Conservation (phyloP, 768 basidiomycete species). For the Tricholoma flavovirens region DNA sequence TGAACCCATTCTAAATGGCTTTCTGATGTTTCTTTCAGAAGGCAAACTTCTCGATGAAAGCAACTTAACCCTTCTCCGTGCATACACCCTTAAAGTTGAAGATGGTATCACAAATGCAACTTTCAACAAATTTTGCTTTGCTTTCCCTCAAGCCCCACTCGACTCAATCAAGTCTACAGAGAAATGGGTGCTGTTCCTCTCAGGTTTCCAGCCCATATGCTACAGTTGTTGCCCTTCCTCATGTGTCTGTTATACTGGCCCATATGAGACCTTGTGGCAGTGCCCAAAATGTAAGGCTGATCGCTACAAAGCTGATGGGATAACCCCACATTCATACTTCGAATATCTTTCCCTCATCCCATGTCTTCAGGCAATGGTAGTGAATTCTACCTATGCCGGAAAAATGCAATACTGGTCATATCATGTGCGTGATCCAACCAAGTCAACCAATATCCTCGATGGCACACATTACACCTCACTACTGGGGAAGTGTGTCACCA, state of each 20-base stretch:
- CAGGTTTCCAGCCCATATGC: no score
- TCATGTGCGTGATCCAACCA: slow-evolving; percentile 6
- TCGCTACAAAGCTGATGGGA: slow-evolving; percentile 2
- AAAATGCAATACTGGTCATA: not conserved
- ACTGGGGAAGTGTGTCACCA: slow-evolving; percentile 12
- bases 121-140: slow-evolving; percentile 10
- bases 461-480: slow-evolving; percentile 21
- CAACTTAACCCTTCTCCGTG: no score
- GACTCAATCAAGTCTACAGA: no score
- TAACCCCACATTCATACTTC: slow-evolving; percentile 23
- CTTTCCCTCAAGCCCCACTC: no score
- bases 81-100: no score
- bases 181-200: no score
- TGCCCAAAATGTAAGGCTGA: slow-evolving; percentile 17
- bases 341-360: slow-evolving; percentile 34
- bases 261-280: slow-evolving; percentile 5
- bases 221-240: no score
- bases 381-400: slow-evolving; percentile 10
- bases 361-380: slow-evolving; percentile 18
- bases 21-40: not conserved
- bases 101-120: no score
- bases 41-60: slow-evolving; percentile 12
- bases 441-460: slow-evolving; percentile 31
- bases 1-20: not conserved
- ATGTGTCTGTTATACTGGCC: no score